Base-by-base conservation (phyloP, 2,329 filamentous ascomycete genomes). In the Exophiala viscosa region DNA sequence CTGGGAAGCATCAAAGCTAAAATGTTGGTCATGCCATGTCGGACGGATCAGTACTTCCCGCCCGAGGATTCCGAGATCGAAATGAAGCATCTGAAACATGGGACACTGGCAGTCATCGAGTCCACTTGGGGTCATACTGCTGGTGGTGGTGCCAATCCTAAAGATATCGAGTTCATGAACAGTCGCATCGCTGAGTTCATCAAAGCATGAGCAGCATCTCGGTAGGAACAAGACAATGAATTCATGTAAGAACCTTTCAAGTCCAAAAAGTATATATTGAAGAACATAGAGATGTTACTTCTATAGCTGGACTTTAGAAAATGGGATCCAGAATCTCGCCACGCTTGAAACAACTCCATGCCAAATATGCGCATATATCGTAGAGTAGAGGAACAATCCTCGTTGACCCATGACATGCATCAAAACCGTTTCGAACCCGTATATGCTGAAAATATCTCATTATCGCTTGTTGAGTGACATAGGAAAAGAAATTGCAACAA, bases 31-130 rank as follows among this genome's bases (percentile, higher is more conserved):
- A 69, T 71, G 66, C 69, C 69, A 2, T 67, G 66, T 53, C 54
- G 60, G 9, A 70, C 67, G 0, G 69, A 71, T 50, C 68, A 71
- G 53, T 71, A 71, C 48, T 71, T 71, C 43, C 60, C 48, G 3
- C 64, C 62, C 54, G 61, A 67, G 40, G 65, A 61, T 3, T 64
- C 57, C 17, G 57, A 66, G 48, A 65, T 56, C 28, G 66, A 58
- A 50, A 49, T 55, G 39, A 55, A 55, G 5, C 41, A 49, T 45
- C 34, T 68, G 4, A 48, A 53, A 36, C 48, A 60, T 28, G 66
- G 60, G 10, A 50, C 52, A 7, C 31, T 67, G 34, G 61, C 50
- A 40, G 32, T 66, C 5, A 68, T 69, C 9, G 65, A 66, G 38
- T 67, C 65, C 18, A 48, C 60, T 6, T 69, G 66, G 66, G 66